phyloP scores from a whole-genome alignment of 306 rosid species.

The Mucuna pruriens region DNA sequence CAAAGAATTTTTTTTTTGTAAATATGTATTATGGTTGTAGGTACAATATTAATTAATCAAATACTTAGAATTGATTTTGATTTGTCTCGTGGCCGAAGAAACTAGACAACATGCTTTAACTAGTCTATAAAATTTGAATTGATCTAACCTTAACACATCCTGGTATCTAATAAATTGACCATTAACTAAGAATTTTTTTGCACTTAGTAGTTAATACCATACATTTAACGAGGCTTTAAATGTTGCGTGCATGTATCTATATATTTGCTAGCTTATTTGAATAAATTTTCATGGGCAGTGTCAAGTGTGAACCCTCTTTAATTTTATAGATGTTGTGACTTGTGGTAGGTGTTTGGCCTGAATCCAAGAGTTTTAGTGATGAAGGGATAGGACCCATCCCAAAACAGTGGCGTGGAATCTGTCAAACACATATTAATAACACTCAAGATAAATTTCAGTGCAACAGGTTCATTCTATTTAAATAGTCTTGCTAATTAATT shows the following conservation, averaged over 20 bases:
- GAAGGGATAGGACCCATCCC: conserved; percentile 67
- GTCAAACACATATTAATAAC: no score
- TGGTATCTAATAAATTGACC: neutral
- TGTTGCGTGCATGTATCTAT: neutral
- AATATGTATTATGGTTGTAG: neutral
- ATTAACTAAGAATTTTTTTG: neutral
- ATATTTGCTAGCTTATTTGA: neutral
- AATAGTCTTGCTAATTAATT: neutral
- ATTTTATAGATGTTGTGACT: neutral
- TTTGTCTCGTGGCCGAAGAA: neutral
- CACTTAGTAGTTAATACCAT: neutral
- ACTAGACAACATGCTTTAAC: neutral
- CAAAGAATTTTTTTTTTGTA: neutral
- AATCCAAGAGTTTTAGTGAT: conserved; percentile 72
- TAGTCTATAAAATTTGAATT: neutral
- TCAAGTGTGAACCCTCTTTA: neutral
- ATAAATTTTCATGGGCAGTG: neutral
- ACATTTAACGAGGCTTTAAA: neutral
- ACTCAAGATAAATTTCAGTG: conserved; percentile 49
- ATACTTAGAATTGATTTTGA: neutral
- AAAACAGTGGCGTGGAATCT: conserved; percentile 60
- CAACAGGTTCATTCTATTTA: conserved; percentile 55
- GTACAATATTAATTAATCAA: no score
- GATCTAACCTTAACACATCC: neutral
- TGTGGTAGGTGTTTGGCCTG: conserved; percentile 80